Evolutionary conservation across 805 yeast genomes (phyloP).

Genomic region (Saccharomycopsis javanensis): DNA sequence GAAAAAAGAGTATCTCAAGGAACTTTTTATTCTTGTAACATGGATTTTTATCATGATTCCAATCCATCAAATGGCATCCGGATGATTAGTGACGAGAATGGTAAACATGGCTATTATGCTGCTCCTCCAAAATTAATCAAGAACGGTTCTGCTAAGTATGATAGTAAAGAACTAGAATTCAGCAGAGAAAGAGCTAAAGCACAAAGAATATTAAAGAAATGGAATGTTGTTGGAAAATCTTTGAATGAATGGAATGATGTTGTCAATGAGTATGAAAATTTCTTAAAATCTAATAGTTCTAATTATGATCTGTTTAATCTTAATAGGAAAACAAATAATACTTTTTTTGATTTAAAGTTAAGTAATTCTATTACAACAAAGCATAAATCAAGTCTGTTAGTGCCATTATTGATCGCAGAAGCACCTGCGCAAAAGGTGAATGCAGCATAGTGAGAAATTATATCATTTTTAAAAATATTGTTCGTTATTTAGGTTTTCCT

Average conservation of each 20-base stretch:
- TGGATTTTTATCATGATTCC: background rate
- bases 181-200: constrained; percentile 3
- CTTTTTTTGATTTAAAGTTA: background rate
- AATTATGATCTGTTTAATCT: constrained; percentile 11
- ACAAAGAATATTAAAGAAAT: constrained; percentile 21
- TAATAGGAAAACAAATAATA: background rate
- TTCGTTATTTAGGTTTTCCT: background rate
- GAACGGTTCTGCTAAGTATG: background rate
- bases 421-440: constrained; percentile 23
- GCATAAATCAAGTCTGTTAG: constrained; percentile 18
- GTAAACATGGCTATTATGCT: background rate
- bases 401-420: constrained; percentile 30
- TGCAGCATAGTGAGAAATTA: constrained; percentile 8
- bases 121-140: background rate
- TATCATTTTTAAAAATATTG: background rate
- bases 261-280: constrained; percentile 39
- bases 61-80: background rate
- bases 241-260: constrained; percentile 42
- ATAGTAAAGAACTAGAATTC: background rate
- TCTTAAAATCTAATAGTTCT: constrained; percentile 23
- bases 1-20: background rate
- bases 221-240: constrained; percentile 34
- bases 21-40: background rate
- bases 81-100: background rate
- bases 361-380: background rate